phyloP scores from a whole-genome alignment of 1,284 basidiomycete species.

The Trametes pubescens region DNA sequence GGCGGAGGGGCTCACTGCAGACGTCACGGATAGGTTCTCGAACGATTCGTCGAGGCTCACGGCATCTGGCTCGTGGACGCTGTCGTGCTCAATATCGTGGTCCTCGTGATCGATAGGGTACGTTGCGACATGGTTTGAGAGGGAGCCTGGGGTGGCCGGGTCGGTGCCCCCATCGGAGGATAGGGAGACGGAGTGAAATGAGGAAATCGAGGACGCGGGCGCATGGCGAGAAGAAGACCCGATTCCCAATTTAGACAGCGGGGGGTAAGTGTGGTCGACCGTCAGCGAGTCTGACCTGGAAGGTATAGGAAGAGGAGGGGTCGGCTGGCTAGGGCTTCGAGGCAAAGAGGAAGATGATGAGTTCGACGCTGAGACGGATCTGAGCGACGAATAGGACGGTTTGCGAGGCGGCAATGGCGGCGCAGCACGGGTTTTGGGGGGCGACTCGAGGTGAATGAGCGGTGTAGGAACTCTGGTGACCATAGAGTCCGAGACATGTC shows the following conservation, averaged over 20 bases:
- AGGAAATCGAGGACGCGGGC: slow-evolving; percentile 75
- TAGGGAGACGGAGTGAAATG: slow-evolving; percentile 82
- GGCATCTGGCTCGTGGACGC: slow-evolving; percentile 53
- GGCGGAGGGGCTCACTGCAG: slow-evolving; percentile 36
- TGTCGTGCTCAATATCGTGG: slow-evolving; percentile 35
- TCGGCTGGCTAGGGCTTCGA: slow-evolving; percentile 30
- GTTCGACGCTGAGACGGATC: slow-evolving; percentile 50
- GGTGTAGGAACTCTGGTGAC: slow-evolving; percentile 43
- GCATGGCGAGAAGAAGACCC: slow-evolving; percentile 54
- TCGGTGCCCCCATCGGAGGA: slow-evolving; percentile 70
- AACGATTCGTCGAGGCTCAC: slow-evolving; percentile 73
- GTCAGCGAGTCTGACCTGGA: slow-evolving; percentile 50
- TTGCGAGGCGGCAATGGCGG: slow-evolving; percentile 75
- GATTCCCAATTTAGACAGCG: slow-evolving; percentile 48
- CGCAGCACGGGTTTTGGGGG: slow-evolving; percentile 40
- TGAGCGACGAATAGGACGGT: slow-evolving; percentile 58
- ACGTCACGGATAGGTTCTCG: slow-evolving; percentile 66
- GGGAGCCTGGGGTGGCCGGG: slow-evolving; percentile 50
- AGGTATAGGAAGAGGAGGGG: slow-evolving; percentile 8
- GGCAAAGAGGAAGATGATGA: slow-evolving; percentile 38
- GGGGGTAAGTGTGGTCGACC: slow-evolving; percentile 67
- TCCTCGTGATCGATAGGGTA: slow-evolving; percentile 55
- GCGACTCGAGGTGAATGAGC: slow-evolving; percentile 64
- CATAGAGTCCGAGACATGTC: slow-evolving; percentile 37
- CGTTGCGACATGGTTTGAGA: slow-evolving; percentile 54